Conservation (phyloP, 768 basidiomycete genomes). For the Stropharia rugosoannulata region DNA sequence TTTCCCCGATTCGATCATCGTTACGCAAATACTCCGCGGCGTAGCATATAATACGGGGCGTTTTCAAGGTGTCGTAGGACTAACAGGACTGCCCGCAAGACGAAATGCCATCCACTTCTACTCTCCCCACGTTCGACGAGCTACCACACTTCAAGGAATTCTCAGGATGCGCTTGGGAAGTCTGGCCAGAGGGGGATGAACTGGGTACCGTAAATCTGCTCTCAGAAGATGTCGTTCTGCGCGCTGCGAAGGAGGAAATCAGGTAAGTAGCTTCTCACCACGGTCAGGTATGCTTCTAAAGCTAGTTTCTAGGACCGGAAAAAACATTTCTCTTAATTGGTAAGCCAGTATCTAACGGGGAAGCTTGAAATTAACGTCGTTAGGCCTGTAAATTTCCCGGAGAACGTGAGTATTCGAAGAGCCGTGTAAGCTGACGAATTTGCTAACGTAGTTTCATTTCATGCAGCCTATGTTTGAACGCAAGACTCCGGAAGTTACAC, state of each 20-base stretch:
- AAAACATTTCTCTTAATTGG: conserved; percentile 3
- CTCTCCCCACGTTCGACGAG: neutral
- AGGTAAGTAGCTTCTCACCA: neutral
- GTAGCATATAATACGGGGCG: neutral
- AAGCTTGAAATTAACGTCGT: neutral
- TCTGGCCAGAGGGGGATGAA: conserved; percentile 7
- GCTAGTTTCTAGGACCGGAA: neutral
- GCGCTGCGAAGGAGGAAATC: conserved; percentile 4
- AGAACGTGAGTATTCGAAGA: neutral
- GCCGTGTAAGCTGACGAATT: too few relatives aligned
- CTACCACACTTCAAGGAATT: conserved; percentile 1
- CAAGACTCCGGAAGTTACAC: conserved; percentile 3
- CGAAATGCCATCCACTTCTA: neutral
- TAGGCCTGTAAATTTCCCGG: conserved; percentile 7
- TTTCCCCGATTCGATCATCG: too few relatives aligned
- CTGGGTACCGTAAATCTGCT: conserved; percentile 4
- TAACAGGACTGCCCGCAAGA: neutral
- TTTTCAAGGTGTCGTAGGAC: neutral
- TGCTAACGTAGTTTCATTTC: too few relatives aligned
- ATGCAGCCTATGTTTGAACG: conserved; percentile 2
- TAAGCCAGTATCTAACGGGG: neutral
- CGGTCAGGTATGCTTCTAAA: neutral
- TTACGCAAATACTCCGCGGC: neutral
- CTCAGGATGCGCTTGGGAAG: conserved; percentile 3
- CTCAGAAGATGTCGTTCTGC: conserved; percentile 1